Evolutionary conservation across 768 basidiomycete genomes (phyloP), one percentile per base, ranked within the genome.

Genomic region (Mycena sanguinolenta): DNA sequence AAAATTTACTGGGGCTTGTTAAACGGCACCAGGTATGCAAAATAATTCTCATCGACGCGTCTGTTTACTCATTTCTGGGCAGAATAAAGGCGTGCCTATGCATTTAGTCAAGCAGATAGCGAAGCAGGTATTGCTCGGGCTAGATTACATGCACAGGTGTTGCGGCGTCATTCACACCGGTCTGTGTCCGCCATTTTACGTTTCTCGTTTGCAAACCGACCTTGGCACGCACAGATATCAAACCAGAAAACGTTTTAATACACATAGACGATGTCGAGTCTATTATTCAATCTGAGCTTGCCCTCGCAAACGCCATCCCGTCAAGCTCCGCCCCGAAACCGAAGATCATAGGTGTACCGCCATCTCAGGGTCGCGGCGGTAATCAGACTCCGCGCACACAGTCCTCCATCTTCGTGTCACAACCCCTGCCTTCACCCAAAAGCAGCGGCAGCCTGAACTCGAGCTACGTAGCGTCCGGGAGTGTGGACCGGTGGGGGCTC

Each of bases 91-190:
- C 73, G 97, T 99, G 1, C 97, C 97, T 17, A 94, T 95, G 86
- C 91, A 86, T 58, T 84, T 99, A 73, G 95, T 97, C 73, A 93
- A 92, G 77, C 98, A 99, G 81, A 98, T 99, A 75, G 95, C 96
- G 30, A 98, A 98, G 80, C 98, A 99, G 80, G 91, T 99, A 27
- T 85, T 99, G 5, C 88, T 98, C 27, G 98, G 98, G 8, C 84
- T 99, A 58, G 97, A 99, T 78, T 99, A 99, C 84, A 96, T 99
- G 90, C 98, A 99, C 77, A 89, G 95, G 55, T 95, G 94, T 79
- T 99, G 98, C 78, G 95, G 96, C 46, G 95, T 99, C 76, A 98
- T 98, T 64, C 97, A 99, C 79, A 99, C 97, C 49, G 92, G 92
- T 90, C 61, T 57, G 87, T 70, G 39, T 61, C 39, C 55, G 25